Evolutionary conservation across 768 basidiomycete species (phyloP).

Genomic region (Mycena rebaudengoi): DNA sequence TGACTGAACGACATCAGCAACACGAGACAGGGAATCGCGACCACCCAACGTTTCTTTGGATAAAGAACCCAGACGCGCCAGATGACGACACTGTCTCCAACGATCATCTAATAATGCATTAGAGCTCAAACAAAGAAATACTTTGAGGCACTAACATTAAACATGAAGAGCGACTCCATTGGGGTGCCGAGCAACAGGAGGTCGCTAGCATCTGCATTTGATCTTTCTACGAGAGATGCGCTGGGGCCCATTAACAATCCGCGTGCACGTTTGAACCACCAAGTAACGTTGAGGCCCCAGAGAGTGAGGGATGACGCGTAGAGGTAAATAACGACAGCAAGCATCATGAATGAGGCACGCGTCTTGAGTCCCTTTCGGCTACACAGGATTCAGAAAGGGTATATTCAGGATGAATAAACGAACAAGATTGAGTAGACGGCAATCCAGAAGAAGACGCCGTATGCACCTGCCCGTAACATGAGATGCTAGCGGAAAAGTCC

Average conservation of each 20-base stretch:
- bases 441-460: slow-evolving; percentile 12
- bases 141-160: background rate
- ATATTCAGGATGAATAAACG: background rate
- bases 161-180: slow-evolving; percentile 16
- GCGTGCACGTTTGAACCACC: background rate
- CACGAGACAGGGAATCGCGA: background rate
- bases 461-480: slow-evolving; percentile 5
- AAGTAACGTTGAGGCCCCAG: slow-evolving; percentile 17
- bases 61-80: slow-evolving; percentile 3
- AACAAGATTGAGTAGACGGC: slow-evolving; percentile 20
- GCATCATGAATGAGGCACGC: slow-evolving; percentile 6
- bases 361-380: slow-evolving; percentile 13
- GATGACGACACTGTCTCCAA: slow-evolving; percentile 9
- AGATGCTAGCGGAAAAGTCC: background rate
- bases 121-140: background rate
- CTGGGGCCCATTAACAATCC: background rate
- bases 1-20: background rate
- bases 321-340: slow-evolving; percentile 12
- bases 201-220: background rate
- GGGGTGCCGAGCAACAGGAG: background rate
- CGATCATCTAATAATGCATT: background rate
- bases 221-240: background rate
- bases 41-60: background rate
- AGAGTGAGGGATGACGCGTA: slow-evolving; percentile 10
- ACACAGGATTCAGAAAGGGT: background rate